Conservation (phyloP, 352 stramenopile species). For the Globisporangium alternatum region DNA sequence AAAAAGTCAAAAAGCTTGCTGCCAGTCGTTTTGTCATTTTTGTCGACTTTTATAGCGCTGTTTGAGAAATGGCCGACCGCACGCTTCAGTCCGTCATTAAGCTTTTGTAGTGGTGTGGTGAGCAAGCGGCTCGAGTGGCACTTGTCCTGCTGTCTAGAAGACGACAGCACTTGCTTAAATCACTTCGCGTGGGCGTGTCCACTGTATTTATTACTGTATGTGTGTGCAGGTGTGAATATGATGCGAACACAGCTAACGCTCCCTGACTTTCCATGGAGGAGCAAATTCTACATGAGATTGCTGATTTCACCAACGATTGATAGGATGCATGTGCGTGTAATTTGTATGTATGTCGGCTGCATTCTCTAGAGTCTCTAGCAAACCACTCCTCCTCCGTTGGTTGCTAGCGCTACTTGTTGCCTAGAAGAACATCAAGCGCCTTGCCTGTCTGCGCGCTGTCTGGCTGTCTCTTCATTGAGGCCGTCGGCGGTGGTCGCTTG, state of each 20-base stretch:
- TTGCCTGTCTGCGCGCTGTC: constrained; percentile 14
- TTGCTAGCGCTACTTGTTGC: constrained; percentile 20
- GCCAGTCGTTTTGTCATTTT: too few relatives aligned
- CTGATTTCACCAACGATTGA: constrained; percentile 27
- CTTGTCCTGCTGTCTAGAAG: too few relatives aligned
- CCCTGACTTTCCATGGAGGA: constrained; percentile 40
- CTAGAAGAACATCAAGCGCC: constrained; percentile 18
- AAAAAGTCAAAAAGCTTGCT: too few relatives aligned
- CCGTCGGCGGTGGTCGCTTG: constrained; percentile 10
- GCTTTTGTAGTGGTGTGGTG: background rate
- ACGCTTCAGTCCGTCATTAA: background rate
- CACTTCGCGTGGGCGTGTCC: too few relatives aligned
- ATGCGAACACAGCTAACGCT: constrained; percentile 32
- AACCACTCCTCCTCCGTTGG: constrained; percentile 16
- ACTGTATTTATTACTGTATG: background rate
- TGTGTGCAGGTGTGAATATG: constrained; percentile 21
- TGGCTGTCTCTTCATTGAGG: background rate
- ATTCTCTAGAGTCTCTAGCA: constrained; percentile 22
- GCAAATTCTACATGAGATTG: constrained; percentile 58
- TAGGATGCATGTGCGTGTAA: background rate
- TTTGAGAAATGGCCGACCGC: background rate
- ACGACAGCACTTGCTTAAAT: too few relatives aligned
- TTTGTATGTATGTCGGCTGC: constrained; percentile 12
- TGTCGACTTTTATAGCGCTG: too few relatives aligned
- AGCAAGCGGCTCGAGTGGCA: constrained; percentile 17